A percentile compares a stretch with the other conserved stretches of the same genome.
Evolutionary conservation across 352 stramenopile genomes (phyloP).

Genomic region (Pythium angustatum): DNA sequence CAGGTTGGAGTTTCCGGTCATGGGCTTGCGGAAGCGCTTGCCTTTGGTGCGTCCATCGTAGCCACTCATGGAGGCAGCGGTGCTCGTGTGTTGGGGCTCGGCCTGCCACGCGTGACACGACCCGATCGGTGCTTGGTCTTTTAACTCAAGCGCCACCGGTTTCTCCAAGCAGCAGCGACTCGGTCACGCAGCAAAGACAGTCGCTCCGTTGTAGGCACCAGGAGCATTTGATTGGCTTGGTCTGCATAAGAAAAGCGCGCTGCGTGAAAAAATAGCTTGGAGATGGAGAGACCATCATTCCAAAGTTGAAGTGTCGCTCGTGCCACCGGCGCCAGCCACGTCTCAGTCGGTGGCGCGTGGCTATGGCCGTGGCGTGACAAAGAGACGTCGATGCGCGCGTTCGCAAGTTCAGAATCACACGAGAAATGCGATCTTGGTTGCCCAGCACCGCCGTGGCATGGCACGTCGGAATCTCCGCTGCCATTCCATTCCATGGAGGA

Average conservation of each 20-base stretch:
- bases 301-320: slow-evolving; percentile 30
- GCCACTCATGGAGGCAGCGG: slow-evolving; percentile 21
- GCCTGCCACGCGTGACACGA: not conserved
- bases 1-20: slow-evolving; percentile 50
- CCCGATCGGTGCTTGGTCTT: not conserved
- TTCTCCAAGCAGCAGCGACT: not conserved
- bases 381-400: slow-evolving; percentile 27
- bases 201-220: no score
- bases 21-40: slow-evolving; percentile 58
- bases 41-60: slow-evolving; percentile 43
- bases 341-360: slow-evolving; percentile 24
- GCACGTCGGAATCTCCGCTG: slow-evolving; percentile 1
- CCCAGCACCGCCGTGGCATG: no score
- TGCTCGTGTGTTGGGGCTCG: not conserved
- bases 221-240: no score
- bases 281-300: slow-evolving; percentile 17
- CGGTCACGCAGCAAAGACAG: no score
- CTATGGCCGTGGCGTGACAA: slow-evolving; percentile 25
- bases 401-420: no score
- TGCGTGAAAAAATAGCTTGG: slow-evolving; percentile 14
- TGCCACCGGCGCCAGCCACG: slow-evolving; percentile 28
- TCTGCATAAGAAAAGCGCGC: slow-evolving; percentile 10
- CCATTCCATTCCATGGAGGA: not conserved
- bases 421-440: no score
- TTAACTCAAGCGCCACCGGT: not conserved